Evolutionary conservation across 1,284 basidiomycete genomes (phyloP).

Genomic region (Ustilago sp.): DNA sequence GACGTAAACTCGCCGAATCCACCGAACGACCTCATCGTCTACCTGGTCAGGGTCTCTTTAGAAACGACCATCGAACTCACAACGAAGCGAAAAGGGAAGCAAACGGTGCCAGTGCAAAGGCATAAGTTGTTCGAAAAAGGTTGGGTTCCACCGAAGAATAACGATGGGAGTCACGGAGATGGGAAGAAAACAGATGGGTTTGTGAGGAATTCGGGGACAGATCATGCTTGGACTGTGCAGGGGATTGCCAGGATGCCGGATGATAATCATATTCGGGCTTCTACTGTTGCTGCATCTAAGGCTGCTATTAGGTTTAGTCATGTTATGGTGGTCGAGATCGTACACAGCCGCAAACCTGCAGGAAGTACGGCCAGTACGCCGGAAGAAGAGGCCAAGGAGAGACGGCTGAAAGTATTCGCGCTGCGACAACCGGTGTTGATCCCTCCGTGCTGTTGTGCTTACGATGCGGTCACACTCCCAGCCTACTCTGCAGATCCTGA

Average conservation of each 20-base stretch:
- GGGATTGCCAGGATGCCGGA: conserved; percentile 67
- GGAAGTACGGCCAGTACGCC: conserved; percentile 28
- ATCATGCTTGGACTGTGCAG: conserved; percentile 67
- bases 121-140: conserved; percentile 68
- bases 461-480: conserved; percentile 66
- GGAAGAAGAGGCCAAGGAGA: conserved; percentile 44
- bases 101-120: conserved; percentile 62
- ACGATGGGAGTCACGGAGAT: conserved; percentile 60
- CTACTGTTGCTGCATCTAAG: conserved; percentile 61
- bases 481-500: conserved; percentile 57
- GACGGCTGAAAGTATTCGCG: conserved; percentile 67
- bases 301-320: conserved; percentile 65
- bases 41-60: conserved; percentile 65
- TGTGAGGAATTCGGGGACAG: conserved; percentile 56
- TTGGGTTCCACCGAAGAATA: conserved; percentile 62
- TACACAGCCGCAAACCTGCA: conserved; percentile 56
- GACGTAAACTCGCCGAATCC: conserved; percentile 67
- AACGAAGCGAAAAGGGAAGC: conserved; percentile 61
- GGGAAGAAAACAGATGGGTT: conserved; percentile 63
- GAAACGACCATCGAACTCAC: conserved; percentile 66
- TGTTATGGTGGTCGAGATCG: conserved; percentile 66
- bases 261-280: conserved; percentile 66
- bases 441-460: conserved; percentile 68
- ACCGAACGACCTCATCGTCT: conserved; percentile 65
- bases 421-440: conserved; percentile 64